These are phyloP conservation scores for Hemerocallis citrina DNA, from an alignment of 106 monocot genomes.

Conservation along the genomic window DNA sequence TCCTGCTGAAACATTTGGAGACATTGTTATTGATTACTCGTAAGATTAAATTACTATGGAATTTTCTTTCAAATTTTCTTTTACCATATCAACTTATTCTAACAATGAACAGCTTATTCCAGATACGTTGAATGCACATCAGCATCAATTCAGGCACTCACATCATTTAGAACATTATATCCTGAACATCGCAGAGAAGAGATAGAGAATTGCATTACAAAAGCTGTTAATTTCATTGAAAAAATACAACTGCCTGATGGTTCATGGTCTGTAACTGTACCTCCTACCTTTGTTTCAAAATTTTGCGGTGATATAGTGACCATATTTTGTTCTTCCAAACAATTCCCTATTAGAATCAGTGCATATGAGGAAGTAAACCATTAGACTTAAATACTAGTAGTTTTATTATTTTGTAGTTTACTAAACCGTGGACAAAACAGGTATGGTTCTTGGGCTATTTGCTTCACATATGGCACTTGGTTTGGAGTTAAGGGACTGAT, in stretches of 20 bases:
- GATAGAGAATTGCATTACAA: slow-evolving; percentile 64
- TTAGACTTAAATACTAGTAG: too few species aligned
- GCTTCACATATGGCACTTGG: slow-evolving; percentile 90
- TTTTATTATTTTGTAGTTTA: not conserved
- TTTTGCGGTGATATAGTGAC: not conserved
- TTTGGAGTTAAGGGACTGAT: slow-evolving; percentile 81
- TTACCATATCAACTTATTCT: not conserved
- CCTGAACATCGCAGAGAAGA: slow-evolving; percentile 80
- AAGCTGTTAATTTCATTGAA: slow-evolving; percentile 60
- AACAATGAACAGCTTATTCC: not conserved
- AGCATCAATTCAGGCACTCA: slow-evolving; percentile 65
- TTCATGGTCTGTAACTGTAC: slow-evolving; percentile 53
- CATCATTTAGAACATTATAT: slow-evolving; percentile 61
- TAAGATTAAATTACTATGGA: slow-evolving; percentile 25
- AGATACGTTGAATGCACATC: slow-evolving; percentile 97
- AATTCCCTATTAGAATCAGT: not conserved
- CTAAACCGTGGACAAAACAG: slow-evolving; percentile 24
- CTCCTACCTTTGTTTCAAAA: not conserved
- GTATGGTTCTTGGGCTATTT: slow-evolving; percentile 95
- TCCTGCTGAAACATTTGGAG: slow-evolving; percentile 94
- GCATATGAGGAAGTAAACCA: not conserved
- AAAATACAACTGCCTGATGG: slow-evolving; percentile 67
- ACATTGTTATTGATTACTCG: slow-evolving; percentile 89
- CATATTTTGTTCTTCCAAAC: not conserved
- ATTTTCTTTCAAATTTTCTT: not conserved